These are phyloP conservation scores for Saxispiralis lemnorum DNA, from an alignment of 495 filamentous ascomycete genomes.

Conservation along the genomic window DNA sequence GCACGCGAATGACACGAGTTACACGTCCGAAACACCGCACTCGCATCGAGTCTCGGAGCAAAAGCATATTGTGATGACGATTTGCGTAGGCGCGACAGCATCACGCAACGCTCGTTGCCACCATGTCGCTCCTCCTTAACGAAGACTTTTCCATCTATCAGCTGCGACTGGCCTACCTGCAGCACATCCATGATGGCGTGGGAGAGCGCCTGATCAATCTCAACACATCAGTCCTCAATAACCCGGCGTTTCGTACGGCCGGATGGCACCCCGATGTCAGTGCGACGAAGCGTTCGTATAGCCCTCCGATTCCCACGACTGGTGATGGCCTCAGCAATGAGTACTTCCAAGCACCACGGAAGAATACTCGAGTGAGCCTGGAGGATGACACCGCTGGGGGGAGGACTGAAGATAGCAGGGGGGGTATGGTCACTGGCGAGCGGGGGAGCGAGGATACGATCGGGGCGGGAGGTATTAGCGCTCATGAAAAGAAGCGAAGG, in stretches of 20 bases:
- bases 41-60: too few relatives aligned
- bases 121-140: slow-evolving; percentile 87
- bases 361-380: neutral
- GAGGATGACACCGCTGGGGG: neutral
- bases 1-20: too few relatives aligned
- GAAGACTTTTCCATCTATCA: slow-evolving; percentile 95
- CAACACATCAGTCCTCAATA: slow-evolving; percentile 76
- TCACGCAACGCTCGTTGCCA: neutral
- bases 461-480: slow-evolving; percentile 36
- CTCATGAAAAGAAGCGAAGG: slow-evolving; percentile 30
- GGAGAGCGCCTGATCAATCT: slow-evolving; percentile 89
- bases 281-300: slow-evolving; percentile 79
- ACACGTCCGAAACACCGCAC: too few relatives aligned
- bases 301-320: slow-evolving; percentile 76
- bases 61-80: too few relatives aligned
- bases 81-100: too few relatives aligned
- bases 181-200: slow-evolving; percentile 80
- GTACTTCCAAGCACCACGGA: slow-evolving; percentile 63
- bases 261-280: slow-evolving; percentile 70
- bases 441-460: slow-evolving; percentile 53
- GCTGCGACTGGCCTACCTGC: slow-evolving; percentile 77
- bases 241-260: slow-evolving; percentile 84
- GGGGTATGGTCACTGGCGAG: slow-evolving; percentile 61
- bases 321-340: slow-evolving; percentile 53
- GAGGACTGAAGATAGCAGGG: slow-evolving; percentile 36